phyloP scores from a whole-genome alignment of 2,329 filamentous ascomycete species.

The Penicillium griseofulvum region DNA sequence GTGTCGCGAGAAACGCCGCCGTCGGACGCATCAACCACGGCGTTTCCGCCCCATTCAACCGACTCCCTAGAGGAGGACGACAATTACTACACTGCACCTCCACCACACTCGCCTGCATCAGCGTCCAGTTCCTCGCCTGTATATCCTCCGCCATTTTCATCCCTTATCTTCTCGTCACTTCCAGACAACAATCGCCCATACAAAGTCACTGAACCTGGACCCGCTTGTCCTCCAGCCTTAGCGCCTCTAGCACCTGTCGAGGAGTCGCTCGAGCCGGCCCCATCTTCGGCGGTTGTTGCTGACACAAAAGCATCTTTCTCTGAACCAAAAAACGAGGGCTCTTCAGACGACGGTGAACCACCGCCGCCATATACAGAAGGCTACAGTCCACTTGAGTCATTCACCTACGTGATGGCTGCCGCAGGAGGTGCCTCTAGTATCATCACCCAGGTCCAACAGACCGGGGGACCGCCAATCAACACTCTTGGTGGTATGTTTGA shows the following conservation, averaged over 20 bases:
- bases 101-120: conserved; percentile 42
- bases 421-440: conserved; percentile 97
- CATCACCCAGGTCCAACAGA: conserved; percentile 97
- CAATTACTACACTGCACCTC: conserved; percentile 41
- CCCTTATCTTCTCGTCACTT: conserved; percentile 57
- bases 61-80: conserved; percentile 42
- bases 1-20: conserved; percentile 31
- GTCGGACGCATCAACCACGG: conserved; percentile 42
- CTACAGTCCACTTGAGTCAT: conserved; percentile 84
- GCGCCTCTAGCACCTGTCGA: conserved; percentile 53
- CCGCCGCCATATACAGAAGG: conserved; percentile 95
- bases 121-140: conserved; percentile 53
- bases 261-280: conserved; percentile 46
- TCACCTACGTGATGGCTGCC: conserved; percentile 96
- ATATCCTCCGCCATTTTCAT: conserved; percentile 62
- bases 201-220: conserved; percentile 48
- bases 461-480: conserved; percentile 79
- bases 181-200: conserved; percentile 39
- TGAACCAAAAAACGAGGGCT: conserved; percentile 74
- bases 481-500: conserved; percentile 69
- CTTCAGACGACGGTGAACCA: conserved; percentile 78
- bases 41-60: conserved; percentile 40
- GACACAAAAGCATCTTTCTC: conserved; percentile 84
- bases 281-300: conserved; percentile 54
- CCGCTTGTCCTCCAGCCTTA: conserved; percentile 50